Base-by-base conservation (phyloP, 208 protist genomes). In the Blechomonas ayalai region DNA sequence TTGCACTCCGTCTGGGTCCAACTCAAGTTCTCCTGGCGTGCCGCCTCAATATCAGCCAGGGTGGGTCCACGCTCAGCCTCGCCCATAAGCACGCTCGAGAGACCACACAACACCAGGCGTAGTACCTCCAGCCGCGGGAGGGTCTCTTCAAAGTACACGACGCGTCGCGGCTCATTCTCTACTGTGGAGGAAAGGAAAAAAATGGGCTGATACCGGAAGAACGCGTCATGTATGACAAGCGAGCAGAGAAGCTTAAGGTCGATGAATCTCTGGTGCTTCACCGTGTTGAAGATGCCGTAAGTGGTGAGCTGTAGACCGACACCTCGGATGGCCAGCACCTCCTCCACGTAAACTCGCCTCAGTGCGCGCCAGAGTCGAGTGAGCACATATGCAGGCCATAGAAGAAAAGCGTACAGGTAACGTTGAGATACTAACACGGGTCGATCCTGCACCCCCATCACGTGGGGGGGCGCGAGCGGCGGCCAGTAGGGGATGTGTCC, bases 191-290 rank as follows among this genome's bases (percentile, higher is more conserved):
- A 86, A 15, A 93, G 67, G 43, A 80, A 90, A 26, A 90, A 90
- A 0, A 93, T 81, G 8, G 65, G 76, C 51, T 81, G 77, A 32
- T 80, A 82, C 19, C 84, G 69, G 33, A 75, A 84, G 47, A 82
- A 93, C 3, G 78, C 60, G 38, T 93, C 84, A 53, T 93, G 81
- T 32, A 93, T 82, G 29, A 90, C 66, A 8, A 93, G 45, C 1
- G 60, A 70, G 20, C 76, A 74, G 31, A 93, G 63, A 41, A 88
- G 63, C 28, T 68, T 63, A 15, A 74, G 25, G 22, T 90, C 81
- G 4, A 93, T 31, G 42, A 93, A 90, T 0, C 56, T 51, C 10
- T 59, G 55, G 6, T 54, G 54, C 29, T 50, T 42, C 42, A 81
- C 47, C 23, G 52, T 49, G 37, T 77, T 74, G 44, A 86, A 84